Conservation (phyloP, 73 alveolate genomes). For the Blepharisma stoltei region DNA sequence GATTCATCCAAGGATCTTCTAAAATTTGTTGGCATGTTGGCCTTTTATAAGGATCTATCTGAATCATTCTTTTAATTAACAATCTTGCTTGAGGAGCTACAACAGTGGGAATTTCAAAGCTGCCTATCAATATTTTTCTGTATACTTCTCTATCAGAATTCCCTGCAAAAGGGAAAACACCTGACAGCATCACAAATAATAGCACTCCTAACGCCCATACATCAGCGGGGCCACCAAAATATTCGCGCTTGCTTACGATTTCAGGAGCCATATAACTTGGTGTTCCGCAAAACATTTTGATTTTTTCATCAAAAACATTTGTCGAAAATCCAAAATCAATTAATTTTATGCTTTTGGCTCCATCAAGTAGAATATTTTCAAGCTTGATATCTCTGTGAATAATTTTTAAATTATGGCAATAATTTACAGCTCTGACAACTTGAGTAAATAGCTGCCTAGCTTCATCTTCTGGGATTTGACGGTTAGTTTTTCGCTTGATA, state of each 20-base stretch:
- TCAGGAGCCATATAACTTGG: conserved; percentile 90
- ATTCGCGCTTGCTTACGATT: conserved; percentile 57
- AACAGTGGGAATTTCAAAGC: conserved; percentile 43
- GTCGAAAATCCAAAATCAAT: conserved; percentile 87
- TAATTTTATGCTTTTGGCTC: conserved; percentile 59
- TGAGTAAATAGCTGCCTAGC: conserved; percentile 66
- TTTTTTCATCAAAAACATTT: conserved; percentile 37
- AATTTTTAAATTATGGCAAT: conserved; percentile 75
- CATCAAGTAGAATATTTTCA: conserved; percentile 75
- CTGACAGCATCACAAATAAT: conserved; percentile 66
- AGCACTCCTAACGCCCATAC: conserved; percentile 82
- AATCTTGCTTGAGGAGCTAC: conserved; percentile 52
- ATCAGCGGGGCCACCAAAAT: conserved; percentile 56
- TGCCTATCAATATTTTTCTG: conserved; percentile 35
- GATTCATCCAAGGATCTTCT: conserved; percentile 66
- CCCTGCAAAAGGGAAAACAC: conserved; percentile 76
- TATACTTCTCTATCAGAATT: conserved; percentile 41
- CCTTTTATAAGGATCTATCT: conserved; percentile 66
- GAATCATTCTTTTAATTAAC: conserved; percentile 60
- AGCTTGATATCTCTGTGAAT: conserved; percentile 89
- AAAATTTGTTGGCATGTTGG: conserved; percentile 60
- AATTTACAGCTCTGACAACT: conserved; percentile 73
- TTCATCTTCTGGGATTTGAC: conserved; percentile 68
- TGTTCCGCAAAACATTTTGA: conserved; percentile 81
- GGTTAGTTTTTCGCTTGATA: conserved; percentile 47